Conservation (phyloP, 2,329 filamentous ascomycete genomes). For the Fusarium duplospermum region DNA sequence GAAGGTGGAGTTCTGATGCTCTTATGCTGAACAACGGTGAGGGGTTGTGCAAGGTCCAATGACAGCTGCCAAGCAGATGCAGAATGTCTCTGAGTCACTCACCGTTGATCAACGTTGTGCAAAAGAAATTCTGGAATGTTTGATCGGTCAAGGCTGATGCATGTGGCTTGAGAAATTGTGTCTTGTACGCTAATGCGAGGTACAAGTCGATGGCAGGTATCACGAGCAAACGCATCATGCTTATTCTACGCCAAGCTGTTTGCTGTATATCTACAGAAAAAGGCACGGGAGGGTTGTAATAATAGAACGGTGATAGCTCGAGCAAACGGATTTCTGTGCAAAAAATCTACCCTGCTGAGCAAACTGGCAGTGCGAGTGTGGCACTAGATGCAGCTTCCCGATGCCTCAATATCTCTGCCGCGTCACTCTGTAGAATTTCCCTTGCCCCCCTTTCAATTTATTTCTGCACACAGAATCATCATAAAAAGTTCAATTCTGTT, state of each 20-base stretch:
- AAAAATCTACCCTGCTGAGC: neutral
- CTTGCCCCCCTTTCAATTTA: neutral
- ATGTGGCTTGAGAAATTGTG: neutral
- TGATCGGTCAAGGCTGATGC: neutral
- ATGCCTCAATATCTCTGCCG: neutral
- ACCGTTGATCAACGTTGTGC: neutral
- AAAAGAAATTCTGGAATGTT: neutral
- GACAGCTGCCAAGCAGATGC: neutral
- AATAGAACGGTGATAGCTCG: neutral
- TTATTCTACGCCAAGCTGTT: neutral
- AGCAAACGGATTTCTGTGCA: neutral
- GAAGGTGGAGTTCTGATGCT: neutral
- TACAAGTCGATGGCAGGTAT: neutral
- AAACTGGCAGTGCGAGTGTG: neutral
- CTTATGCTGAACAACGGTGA: neutral
- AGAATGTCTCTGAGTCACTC: neutral
- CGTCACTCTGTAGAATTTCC: neutral
- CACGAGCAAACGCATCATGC: neutral
- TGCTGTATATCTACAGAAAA: neutral
- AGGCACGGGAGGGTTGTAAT: neutral
- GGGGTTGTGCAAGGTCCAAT: neutral
- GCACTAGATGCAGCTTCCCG: neutral
- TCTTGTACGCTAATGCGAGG: neutral
- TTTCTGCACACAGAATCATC: neutral
- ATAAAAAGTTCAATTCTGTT: neutral